Conservation (phyloP, 2,329 filamentous ascomycete species). For the Fusarium subtropicale region DNA sequence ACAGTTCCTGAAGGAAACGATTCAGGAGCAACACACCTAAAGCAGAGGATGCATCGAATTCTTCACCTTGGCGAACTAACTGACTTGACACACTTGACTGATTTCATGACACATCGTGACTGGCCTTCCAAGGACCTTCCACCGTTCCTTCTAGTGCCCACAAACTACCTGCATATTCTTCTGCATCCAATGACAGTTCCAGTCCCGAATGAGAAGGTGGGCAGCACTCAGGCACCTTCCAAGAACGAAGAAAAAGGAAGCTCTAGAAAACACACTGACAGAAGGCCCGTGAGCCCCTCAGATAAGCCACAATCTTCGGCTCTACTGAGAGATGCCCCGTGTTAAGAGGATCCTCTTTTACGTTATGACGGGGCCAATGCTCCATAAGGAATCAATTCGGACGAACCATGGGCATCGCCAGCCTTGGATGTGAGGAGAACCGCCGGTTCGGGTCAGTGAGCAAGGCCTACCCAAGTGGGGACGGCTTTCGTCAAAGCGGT, state of each 20-base stretch:
- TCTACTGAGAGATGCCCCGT: conserved; percentile 19
- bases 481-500: conserved; percentile 8
- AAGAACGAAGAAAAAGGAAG: conserved; percentile 32
- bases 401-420: conserved; percentile 28
- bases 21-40: conserved; percentile 11
- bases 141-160: conserved; percentile 32
- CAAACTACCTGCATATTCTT: conserved; percentile 1
- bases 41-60: conserved; percentile 6
- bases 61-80: conserved; percentile 3
- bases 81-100: conserved; percentile 11
- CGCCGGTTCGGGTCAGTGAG: conserved; percentile 40
- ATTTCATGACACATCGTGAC: conserved; percentile 28
- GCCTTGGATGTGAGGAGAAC: conserved; percentile 31
- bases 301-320: conserved; percentile 26
- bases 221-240: conserved; percentile 22
- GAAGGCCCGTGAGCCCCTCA: conserved; percentile 17
- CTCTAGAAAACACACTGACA: conserved; percentile 30
- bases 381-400: conserved; percentile 6
- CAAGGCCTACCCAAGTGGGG: conserved; percentile 9
- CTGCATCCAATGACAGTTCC: background rate
- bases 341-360: conserved; percentile 28
- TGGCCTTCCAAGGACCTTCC: conserved; percentile 33
- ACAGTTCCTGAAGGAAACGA: background rate
- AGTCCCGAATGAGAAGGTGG: conserved; percentile 37
- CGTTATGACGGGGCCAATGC: conserved; percentile 23